Percentiles rank a stretch among this genome's conserved stretches.
These are phyloP conservation scores for Colletotrichum godetiae DNA, from an alignment of 2,329 filamentous ascomycete genomes.

Conservation along the genomic window DNA sequence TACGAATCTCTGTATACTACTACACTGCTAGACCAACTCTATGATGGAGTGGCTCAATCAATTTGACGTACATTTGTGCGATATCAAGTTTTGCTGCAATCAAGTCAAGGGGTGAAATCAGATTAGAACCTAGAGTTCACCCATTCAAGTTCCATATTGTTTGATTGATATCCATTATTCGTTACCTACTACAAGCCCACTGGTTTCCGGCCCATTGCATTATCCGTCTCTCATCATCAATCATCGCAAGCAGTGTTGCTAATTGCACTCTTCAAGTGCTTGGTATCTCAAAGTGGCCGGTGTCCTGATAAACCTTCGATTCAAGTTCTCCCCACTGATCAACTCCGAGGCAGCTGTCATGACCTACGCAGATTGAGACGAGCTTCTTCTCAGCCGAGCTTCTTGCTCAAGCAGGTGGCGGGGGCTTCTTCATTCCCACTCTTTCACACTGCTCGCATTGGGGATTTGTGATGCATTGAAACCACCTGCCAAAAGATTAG, in stretches of 20 bases:
- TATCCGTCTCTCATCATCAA: background rate
- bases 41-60: conserved; percentile 1
- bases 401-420: background rate
- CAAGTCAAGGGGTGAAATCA: background rate
- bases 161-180: background rate
- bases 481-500: conserved; percentile 41
- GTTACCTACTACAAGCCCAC: background rate
- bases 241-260: background rate
- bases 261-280: background rate
- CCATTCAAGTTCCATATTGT: background rate
- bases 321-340: background rate
- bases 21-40: conserved; percentile 22
- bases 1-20: conserved; percentile 37
- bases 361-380: background rate
- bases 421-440: conserved; percentile 2
- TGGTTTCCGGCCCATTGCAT: background rate
- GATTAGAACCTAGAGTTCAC: background rate
- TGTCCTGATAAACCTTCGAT: background rate
- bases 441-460: conserved; percentile 41
- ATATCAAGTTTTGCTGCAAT: background rate
- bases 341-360: background rate
- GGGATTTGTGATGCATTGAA: conserved; percentile 48
- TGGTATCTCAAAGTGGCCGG: background rate
- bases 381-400: background rate
- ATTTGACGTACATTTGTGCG: background rate